Evolutionary conservation across 2,329 filamentous ascomycete genomes (phyloP), one percentile per base, ranked within the genome.

Genomic region (Westerdykella sp.): DNA sequence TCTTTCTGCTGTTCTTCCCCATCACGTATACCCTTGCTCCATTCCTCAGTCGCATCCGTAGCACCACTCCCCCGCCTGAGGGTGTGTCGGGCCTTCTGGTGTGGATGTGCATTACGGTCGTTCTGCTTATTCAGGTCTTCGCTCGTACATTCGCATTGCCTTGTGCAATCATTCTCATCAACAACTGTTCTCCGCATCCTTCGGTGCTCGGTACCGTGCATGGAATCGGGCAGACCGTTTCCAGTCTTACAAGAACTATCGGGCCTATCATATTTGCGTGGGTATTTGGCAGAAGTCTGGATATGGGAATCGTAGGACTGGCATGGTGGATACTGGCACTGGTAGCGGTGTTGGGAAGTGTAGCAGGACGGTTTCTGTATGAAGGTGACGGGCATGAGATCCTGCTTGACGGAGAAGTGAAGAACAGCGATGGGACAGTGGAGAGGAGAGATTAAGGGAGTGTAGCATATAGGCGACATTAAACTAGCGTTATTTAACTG

Each of bases 301-400:
- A 74, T 28, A 65, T 70, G 23, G 80, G 80, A 0, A 51, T 81
- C 2, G 73, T 84, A 0, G 81, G 80, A 1, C 67, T 75, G 6
- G 75, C 77, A 0, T 83, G 76, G 67, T 83, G 79, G 79, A 68
- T 69, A 0, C 57, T 83, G 34, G 71, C 71, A 10, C 62, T 65
- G 3, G 66, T 80, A 6, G 77, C 77, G 0, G 48, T 77, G 0
- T 63, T 69, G 16, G 77, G 74, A 0, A 60, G 73, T 14, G 45
- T 76, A 4, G 73, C 75, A 5, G 81, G 77, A 41, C 71, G 74
- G 51, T 73, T 76, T 46, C 76, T 84, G 7, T 68, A 66, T 40
- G 81, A 84, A 50, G 80, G 81, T 0, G 69, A 81, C 54, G 81
- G 81, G 0, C 80, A 84, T 58, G 81, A 84, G 60, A 77, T 84